Conservation (phyloP, 1,284 basidiomycete genomes). For the Schizopora paradoxa region DNA sequence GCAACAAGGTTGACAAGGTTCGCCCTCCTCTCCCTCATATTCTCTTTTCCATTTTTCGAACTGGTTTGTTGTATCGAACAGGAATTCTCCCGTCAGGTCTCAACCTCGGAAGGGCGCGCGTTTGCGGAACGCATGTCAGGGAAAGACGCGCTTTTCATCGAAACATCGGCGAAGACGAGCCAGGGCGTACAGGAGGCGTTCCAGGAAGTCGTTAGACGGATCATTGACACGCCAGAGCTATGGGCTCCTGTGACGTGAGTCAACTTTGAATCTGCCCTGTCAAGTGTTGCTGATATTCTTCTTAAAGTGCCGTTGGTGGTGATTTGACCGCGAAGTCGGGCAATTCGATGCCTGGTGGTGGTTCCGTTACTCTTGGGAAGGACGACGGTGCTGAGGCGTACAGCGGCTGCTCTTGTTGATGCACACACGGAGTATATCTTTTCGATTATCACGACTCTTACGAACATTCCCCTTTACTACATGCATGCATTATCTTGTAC, state of each 20-base stretch:
- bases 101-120: constrained; percentile 70
- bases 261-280: too few species aligned
- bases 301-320: too few species aligned
- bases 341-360: too few species aligned
- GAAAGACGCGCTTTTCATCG: constrained; percentile 82
- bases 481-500: too few species aligned
- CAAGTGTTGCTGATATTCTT: too few species aligned
- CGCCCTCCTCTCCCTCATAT: constrained; percentile 17
- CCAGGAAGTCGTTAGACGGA: constrained; percentile 70
- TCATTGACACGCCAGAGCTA: constrained; percentile 63
- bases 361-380: too few species aligned
- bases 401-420: too few species aligned
- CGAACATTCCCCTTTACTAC: too few species aligned
- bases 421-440: too few species aligned
- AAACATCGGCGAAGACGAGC: constrained; percentile 85
- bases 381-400: too few species aligned
- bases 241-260: constrained; percentile 48
- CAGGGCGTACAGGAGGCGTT: constrained; percentile 79
- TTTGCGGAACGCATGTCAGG: constrained; percentile 84
- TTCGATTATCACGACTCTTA: too few species aligned
- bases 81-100: constrained; percentile 88
- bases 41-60: constrained; percentile 1
- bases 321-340: too few species aligned
- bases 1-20: constrained; percentile 95
- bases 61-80: constrained; percentile 26